Conservation (phyloP, 345 rosid species). For the Capsella bursapastoris region DNA sequence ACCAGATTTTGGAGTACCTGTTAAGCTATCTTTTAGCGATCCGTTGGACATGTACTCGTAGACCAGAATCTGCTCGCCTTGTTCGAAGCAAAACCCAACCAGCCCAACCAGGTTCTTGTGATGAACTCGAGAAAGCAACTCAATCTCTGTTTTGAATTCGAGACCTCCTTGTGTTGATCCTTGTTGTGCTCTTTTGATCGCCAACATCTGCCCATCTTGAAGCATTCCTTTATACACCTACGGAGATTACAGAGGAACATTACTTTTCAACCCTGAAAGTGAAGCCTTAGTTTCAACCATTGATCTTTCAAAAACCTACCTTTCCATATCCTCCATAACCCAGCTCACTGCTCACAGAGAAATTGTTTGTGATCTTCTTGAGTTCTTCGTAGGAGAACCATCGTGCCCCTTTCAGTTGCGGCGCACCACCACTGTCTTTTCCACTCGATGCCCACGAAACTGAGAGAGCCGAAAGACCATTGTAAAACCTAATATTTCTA, state of each 20-base stretch:
- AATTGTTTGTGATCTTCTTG: conserved; percentile 71
- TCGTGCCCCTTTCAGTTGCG: conserved; percentile 93
- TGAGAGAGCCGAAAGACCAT: conserved; percentile 40
- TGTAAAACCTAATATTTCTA: neutral
- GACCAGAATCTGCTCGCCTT: conserved; percentile 87
- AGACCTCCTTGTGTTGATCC: conserved; percentile 94
- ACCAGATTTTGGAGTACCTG: conserved; percentile 51
- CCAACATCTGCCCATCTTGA: conserved; percentile 72
- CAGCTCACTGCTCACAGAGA: conserved; percentile 73
- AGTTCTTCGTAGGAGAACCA: conserved; percentile 97
- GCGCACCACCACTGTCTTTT: conserved; percentile 85
- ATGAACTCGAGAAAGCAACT: conserved; percentile 92
- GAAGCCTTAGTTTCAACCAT: conserved; percentile 2
- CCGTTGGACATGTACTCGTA: conserved; percentile 92
- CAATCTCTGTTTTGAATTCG: conserved; percentile 97
- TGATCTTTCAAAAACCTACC: conserved; percentile 45
- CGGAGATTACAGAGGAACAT: neutral
- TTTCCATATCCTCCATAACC: conserved; percentile 98
- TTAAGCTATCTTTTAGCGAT: conserved; percentile 75
- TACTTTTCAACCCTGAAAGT: neutral
- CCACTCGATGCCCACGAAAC: conserved; percentile 95
- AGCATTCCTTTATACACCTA: conserved; percentile 91
- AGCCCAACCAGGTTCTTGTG: conserved; percentile 93
- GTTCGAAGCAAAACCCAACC: conserved; percentile 90
- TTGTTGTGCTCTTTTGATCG: conserved; percentile 88